Conservation (phyloP, 2,329 filamentous ascomycete genomes). For the Penicillium sp. region DNA sequence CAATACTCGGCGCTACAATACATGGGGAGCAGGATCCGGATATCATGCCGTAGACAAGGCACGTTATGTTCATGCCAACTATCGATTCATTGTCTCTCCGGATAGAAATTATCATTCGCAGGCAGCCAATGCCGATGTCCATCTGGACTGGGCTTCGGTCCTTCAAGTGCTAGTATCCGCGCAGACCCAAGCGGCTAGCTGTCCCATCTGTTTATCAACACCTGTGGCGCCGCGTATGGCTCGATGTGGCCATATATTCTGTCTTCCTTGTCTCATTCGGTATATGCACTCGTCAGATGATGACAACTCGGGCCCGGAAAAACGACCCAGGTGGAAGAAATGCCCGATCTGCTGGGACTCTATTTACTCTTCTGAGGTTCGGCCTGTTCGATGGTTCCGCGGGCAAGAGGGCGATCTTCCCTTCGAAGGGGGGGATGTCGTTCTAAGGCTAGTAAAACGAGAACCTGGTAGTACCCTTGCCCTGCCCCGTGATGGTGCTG, state of each 20-base stretch:
- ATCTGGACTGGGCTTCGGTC: constrained; percentile 87
- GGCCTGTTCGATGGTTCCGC: constrained; percentile 85
- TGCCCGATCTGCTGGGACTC: constrained; percentile 94
- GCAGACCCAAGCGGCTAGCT: constrained; percentile 82
- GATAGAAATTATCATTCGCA: constrained; percentile 75
- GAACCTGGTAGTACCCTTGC: constrained; percentile 80
- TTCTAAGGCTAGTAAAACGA: constrained; percentile 81
- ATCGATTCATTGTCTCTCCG: constrained; percentile 91
- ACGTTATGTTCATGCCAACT: constrained; percentile 91
- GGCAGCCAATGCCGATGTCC: constrained; percentile 80
- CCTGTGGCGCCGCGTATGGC: constrained; percentile 96
- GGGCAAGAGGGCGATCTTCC: constrained; percentile 83
- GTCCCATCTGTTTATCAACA: constrained; percentile 90
- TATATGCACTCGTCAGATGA: constrained; percentile 89
- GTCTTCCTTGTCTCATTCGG: constrained; percentile 84
- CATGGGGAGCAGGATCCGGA: constrained; percentile 83
- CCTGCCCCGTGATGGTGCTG: constrained; percentile 77
- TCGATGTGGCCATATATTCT: constrained; percentile 96
- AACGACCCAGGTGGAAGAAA: constrained; percentile 81
- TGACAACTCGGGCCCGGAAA: constrained; percentile 63
- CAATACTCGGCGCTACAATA: constrained; percentile 68
- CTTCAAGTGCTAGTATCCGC: constrained; percentile 88
- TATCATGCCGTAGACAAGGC: constrained; percentile 91
- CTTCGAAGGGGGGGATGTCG: constrained; percentile 81
- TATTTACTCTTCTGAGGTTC: constrained; percentile 86